Conservation (phyloP, 148 eudicot species). For the Diospyros kaki region DNA sequence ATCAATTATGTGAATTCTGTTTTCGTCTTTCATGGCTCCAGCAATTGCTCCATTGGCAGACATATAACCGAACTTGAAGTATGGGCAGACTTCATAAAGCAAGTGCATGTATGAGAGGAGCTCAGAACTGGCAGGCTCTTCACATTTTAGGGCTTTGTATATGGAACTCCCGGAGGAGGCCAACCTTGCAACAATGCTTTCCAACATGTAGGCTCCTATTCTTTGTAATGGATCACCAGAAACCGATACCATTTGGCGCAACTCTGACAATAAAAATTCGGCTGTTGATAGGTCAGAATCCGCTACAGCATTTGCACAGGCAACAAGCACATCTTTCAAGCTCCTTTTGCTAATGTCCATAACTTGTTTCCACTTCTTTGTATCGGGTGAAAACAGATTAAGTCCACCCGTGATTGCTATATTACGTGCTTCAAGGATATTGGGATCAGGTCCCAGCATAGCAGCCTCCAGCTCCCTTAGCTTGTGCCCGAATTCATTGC, state of each 20-base stretch:
- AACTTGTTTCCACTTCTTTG: conserved; percentile 26
- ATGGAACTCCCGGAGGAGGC: no score
- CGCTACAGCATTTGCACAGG: conserved; percentile 49
- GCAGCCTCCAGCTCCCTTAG: conserved; percentile 38
- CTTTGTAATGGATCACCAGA: no score
- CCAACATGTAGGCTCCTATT: no score
- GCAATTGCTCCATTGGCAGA: conserved; percentile 14
- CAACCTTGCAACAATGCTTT: no score
- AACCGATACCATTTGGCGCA: no score
- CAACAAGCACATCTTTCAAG: conserved; percentile 25
- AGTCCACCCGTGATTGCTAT: conserved; percentile 5
- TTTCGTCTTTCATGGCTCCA: no score
- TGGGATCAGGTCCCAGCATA: conserved; percentile 42
- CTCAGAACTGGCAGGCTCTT: no score
- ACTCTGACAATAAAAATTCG: no score
- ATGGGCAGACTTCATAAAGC: no score
- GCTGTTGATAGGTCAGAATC: conserved; percentile 24
- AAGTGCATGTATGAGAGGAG: no score
- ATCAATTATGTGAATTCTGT: conserved; percentile 27
- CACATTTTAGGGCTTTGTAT: no score
- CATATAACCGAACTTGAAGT: conserved; percentile 40
- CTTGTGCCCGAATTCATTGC: conserved; percentile 22
- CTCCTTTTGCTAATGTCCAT: conserved; percentile 19
- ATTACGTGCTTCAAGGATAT: conserved; percentile 13
- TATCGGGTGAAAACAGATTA: conserved; percentile 6